Percentiles rank a stretch among this genome's conserved stretches.
phyloP scores from a whole-genome alignment of 768 basidiomycete genomes.

The Hypsizygus marmoreus region DNA sequence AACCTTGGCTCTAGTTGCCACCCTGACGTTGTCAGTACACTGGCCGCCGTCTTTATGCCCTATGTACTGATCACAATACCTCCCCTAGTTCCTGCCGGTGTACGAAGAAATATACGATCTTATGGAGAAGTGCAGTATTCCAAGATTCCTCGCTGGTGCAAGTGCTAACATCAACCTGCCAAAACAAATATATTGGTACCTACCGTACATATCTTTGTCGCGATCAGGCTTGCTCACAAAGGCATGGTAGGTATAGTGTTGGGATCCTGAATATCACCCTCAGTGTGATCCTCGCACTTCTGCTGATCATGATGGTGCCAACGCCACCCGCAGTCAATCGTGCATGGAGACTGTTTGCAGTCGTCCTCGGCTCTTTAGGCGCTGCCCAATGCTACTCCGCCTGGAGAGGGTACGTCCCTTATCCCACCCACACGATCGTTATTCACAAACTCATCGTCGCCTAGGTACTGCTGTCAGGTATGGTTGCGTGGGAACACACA shows the following conservation, averaged over 20 bases:
- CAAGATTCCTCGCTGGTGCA: constrained; percentile 31
- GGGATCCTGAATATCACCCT: constrained; percentile 26
- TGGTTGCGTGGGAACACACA: constrained; percentile 35
- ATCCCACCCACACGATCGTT: not conserved
- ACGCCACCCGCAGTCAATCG: constrained; percentile 22
- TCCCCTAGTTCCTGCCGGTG: constrained; percentile 31
- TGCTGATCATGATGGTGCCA: constrained; percentile 28
- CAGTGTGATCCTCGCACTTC: constrained; percentile 26
- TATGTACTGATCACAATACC: not conserved
- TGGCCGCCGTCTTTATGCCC: not conserved
- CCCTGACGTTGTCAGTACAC: constrained; percentile 33
- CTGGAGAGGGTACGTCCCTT: constrained; percentile 29
- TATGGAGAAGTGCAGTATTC: constrained; percentile 31
- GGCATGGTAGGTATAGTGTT: constrained; percentile 27
- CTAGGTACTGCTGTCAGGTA: constrained; percentile 35
- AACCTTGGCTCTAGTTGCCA: constrained; percentile 32
- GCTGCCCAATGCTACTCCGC: constrained; percentile 33
- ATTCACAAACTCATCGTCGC: not conserved
- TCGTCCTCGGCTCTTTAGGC: constrained; percentile 30
- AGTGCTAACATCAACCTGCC: constrained; percentile 37
- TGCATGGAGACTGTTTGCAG: constrained; percentile 34
- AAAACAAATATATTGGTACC: constrained; percentile 38
- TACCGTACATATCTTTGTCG: not conserved
- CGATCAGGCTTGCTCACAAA: not conserved
- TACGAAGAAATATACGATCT: constrained; percentile 34